Percentiles rank a stretch among this genome's conserved stretches.
phyloP scores from a whole-genome alignment of 1,284 basidiomycete species.

The Coriolopsis trogii region DNA sequence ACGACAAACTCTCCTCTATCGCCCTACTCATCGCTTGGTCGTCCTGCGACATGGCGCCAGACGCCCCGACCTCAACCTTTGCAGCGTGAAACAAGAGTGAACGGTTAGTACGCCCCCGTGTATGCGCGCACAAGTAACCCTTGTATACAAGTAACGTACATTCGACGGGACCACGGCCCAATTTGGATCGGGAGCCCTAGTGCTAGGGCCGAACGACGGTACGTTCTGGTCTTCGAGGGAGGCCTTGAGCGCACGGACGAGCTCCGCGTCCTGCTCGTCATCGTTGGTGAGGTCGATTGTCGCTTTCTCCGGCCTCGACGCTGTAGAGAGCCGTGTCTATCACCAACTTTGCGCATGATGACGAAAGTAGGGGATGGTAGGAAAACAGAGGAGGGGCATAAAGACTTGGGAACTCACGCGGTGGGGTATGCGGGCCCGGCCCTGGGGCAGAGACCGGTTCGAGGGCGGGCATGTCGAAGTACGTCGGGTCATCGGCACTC shows the following conservation, averaged over 20 bases:
- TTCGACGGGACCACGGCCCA: conserved; percentile 73
- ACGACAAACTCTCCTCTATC: conserved; percentile 63
- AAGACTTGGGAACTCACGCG: too few species aligned
- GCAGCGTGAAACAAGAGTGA: not conserved
- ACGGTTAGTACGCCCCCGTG: too few species aligned
- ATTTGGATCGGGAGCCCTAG: conserved; percentile 59
- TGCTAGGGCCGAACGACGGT: conserved; percentile 55
- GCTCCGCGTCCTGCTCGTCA: conserved; percentile 50
- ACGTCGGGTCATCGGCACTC: conserved; percentile 26
- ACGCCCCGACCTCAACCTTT: conserved; percentile 37
- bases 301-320: conserved; percentile 39
- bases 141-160: conserved; percentile 38
- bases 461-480: conserved; percentile 19
- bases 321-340: conserved; percentile 11
- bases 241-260: conserved; percentile 53
- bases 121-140: too few species aligned
- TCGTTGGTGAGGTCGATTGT: conserved; percentile 64
- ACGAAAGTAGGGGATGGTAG: too few species aligned
- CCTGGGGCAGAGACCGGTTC: conserved; percentile 14
- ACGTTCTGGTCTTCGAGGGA: conserved; percentile 47
- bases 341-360: not conserved
- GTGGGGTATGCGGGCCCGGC: conserved; percentile 38
- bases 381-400: too few species aligned
- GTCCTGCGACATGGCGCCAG: conserved; percentile 45
- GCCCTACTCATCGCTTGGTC: conserved; percentile 64